Base-by-base conservation (phyloP, 2,329 filamentous ascomycete species). In the Chaetoscypha palmicola region DNA sequence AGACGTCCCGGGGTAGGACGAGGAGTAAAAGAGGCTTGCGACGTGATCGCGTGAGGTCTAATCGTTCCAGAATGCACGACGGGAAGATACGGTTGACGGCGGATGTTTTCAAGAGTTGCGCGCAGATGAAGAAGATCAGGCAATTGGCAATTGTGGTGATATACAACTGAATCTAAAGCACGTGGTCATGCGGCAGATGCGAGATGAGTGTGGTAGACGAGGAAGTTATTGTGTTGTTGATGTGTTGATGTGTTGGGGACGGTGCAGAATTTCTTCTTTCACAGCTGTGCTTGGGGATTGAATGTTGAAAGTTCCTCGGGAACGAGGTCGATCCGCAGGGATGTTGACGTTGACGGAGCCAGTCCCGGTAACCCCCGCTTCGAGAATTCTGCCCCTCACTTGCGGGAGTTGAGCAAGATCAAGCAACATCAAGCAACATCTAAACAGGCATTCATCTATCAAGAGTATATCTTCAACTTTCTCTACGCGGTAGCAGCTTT, bases 1-100 rank as follows among this genome's bases (percentile, higher is more conserved):
- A 24, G 30, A 3, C 32, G 24, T 26, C 21, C 14, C 22, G 23
- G 17, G 17, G 30, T n/a, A n/a, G 23, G 10, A 14, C 36, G 23
- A 43, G 35, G 14, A 20, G 33, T 31, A 43, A 34, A 24, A 4
- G 24, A 32, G 19, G 21, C 10, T 23, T 19, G 21, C 23, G 38
- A 42, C 23, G 39, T 48, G 49, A 50, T 54, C 50, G 52, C 52
- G 52, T 54, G 52, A 52, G 50, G 49, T 46, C 45, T 45, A 8
- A 20, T 34, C 20, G 39, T n/a, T 21, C 20, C 10, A 38, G 20
- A 41, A 46, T 22, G 28, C 17, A 28, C 22, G 33, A 40, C 41
- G 41, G 45, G 44, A 38, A 49, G 39, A 37, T 47, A 40, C 51
- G 47, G 51, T 48, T 54, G 45, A 34, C n/a, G 23, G 36, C 44